A percentile compares a stretch with the other conserved stretches of the same genome.
phyloP scores from a whole-genome alignment of 140 eudicot species.

The Oenanthe javanica region DNA sequence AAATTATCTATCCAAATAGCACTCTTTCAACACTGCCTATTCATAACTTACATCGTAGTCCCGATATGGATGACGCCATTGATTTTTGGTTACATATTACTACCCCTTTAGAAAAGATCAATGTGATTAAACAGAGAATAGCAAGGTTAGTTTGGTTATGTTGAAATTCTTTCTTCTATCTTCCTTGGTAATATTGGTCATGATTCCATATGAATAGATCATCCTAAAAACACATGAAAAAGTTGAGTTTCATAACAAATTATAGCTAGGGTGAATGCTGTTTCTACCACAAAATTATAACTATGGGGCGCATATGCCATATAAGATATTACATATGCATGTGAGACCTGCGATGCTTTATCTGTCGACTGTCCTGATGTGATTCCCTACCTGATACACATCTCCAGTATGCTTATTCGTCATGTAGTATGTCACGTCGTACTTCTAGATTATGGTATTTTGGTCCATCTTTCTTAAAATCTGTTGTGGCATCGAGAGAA shows the following conservation, averaged over 20 bases:
- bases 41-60: slow-evolving; percentile 8
- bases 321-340: no score
- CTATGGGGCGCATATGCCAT: no score
- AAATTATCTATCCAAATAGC: slow-evolving; percentile 4
- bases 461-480: no score
- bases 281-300: no score
- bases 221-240: no score
- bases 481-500: background rate
- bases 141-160: background rate
- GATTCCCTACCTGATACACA: background rate
- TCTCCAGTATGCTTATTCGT: background rate
- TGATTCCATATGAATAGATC: background rate
- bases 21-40: background rate
- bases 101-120: background rate
- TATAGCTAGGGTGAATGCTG: no score
- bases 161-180: background rate
- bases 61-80: background rate
- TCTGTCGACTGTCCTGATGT: no score
- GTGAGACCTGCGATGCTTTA: background rate
- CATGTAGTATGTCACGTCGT: background rate
- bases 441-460: no score
- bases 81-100: background rate
- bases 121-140: slow-evolving; percentile 6
- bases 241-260: background rate
- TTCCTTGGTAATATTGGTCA: background rate